A percentile compares a stretch with the other conserved stretches of the same genome.
Evolutionary conservation across 202 grass and related monocot species (phyloP).

Genomic region (Elaeis oleifera): DNA sequence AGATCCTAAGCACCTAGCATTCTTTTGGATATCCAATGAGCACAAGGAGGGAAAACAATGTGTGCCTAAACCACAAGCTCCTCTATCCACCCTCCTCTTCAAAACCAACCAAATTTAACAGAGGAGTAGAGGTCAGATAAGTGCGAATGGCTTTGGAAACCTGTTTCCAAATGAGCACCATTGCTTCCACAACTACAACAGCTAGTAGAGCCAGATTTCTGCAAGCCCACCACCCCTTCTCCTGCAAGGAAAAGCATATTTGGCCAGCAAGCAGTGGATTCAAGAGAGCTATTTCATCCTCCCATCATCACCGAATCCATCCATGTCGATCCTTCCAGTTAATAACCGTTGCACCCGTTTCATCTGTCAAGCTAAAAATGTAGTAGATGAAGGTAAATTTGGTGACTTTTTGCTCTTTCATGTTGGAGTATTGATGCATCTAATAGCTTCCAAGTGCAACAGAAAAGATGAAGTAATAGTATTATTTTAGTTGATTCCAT

Average conservation of each 20-base stretch:
- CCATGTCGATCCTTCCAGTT: too few relatives aligned
- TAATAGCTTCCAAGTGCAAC: too few relatives aligned
- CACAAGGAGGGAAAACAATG: not conserved
- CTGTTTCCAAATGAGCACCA: constrained; percentile 61
- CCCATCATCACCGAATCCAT: not conserved
- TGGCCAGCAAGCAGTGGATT: constrained; percentile 1
- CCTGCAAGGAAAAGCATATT: constrained; percentile 24
- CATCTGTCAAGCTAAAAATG: constrained; percentile 67
- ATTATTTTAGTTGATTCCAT: too few relatives aligned
- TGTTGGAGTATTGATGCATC: not conserved
- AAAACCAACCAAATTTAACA: too few relatives aligned
- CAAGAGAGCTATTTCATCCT: constrained; percentile 1
- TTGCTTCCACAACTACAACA: constrained; percentile 19
- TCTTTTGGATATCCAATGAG: constrained; percentile 2
- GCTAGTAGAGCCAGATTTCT: constrained; percentile 20
- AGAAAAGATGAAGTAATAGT: too few relatives aligned
- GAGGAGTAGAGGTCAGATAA: too few relatives aligned
- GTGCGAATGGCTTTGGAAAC: constrained; percentile 63
- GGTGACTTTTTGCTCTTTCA: not conserved
- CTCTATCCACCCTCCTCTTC: too few relatives aligned
- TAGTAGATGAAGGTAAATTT: constrained; percentile 65
- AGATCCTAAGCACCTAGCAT: not conserved
- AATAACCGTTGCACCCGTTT: constrained; percentile 28
- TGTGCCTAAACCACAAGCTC: too few relatives aligned
- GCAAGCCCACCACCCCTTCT: constrained; percentile 11